Evolutionary conservation across 257 asterid species (phyloP), one percentile per base, ranked within the genome.

Genomic region (Parsonsia alboflavescens): DNA sequence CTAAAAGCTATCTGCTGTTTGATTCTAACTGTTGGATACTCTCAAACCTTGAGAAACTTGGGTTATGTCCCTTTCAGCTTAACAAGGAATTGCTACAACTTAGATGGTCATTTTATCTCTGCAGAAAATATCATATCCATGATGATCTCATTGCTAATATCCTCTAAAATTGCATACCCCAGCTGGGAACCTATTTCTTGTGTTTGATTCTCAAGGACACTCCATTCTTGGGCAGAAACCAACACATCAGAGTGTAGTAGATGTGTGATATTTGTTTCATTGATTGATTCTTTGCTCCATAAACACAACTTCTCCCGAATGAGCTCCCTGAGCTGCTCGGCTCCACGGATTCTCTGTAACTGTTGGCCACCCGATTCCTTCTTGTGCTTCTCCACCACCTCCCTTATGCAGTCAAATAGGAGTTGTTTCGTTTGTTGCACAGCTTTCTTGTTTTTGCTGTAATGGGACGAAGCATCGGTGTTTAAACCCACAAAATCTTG

Each of bases 201-300:
- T 79, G 57, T 67, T 39, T 70, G 82, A 33, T 75, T 68, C 71
- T 77, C 80, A 68, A 57, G 77, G 70, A 62, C 80, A 7, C 67
- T 56, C 92, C 91, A 85, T 21, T 83, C 85, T 76, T 82, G 78
- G 6, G 61, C 53, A 56, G 88, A 83, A 57, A 70, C 82, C 84
- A 76, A 39, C 49, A 82, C 64, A 76, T 89, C 91, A 64, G 28
- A 75, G 26, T 58, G 80, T 56, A 87, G 64, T 36, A 84, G 75
- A 61, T 70, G 81, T 58, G 30, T 45, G 24, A 79, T 71, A 63
- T 84, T 89, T 19, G 79, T 75, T 61, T 84, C 91, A 75, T 88
- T 78, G 7, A 86, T 77, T 10, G 96, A 68, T 7, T 89, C 79
- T 78, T 82, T 80, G 84, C 98, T 93, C 95, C 96, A 93, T 13